Base-by-base conservation (phyloP, 2,329 filamentous ascomycete species). In the Scopulariopsis brevicaulis region DNA sequence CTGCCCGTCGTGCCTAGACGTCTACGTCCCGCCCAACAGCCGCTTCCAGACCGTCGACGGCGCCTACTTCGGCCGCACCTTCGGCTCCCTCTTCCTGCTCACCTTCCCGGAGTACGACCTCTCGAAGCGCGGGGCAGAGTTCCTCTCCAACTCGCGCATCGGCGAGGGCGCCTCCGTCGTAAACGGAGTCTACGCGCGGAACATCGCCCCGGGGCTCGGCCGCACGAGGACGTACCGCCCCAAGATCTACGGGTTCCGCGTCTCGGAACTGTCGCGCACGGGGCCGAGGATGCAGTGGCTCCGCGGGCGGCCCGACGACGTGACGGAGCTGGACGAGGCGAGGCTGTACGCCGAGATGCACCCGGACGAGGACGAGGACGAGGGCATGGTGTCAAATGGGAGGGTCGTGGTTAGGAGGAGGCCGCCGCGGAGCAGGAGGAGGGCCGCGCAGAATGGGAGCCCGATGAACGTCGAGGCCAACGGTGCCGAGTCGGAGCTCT, bases 211-310 rank as follows among this genome's bases (percentile, higher is more conserved):
- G 0, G 90, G 91, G 1, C 79, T 99, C 2, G 94, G 94, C 12
- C 77, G 77, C 54, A 84, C 84, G 60, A 90, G 85, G 70, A 90
- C 96, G 66, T 97, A 97, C 73, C 90, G 96, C 69, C 91, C 94
- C 60, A 88, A 86, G 64, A 97, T 99, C 69, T 99, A 97, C 73
- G 94, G 94, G 32, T 99, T 99, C 76, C 84, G 88, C 61, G 94
- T 99, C 24, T 93, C 89, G 20, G 94, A 97, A 72, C 80, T 92
- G 59, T 90, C 94, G 50, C 84, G 89, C 64, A 91, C 89, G 25
- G 94, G 94, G 0, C 94, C 94, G 14, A 82, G 94, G 61, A 99
- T 99, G 94, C 91, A 92, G 69, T 99, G 94, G 94, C 76, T 99
- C 65, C 84, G 94, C 64, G 85, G 87, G 72, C 87, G 91, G 68